Evolutionary conservation across 108 stramenopile species (phyloP).

Genomic region (Nannochloropsis granulata): DNA sequence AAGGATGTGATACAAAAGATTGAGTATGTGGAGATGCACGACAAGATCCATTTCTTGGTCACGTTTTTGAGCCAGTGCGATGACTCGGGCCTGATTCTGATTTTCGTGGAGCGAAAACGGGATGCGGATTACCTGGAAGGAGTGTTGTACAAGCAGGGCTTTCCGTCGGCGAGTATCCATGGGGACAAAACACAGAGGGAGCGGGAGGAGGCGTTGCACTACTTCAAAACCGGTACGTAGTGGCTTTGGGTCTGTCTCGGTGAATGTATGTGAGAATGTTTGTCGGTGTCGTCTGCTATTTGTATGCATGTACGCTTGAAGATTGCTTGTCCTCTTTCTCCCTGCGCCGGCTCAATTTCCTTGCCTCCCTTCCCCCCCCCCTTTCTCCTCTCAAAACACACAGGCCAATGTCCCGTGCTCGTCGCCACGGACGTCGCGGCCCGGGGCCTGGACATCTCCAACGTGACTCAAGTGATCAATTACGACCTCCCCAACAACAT

Average conservation of each 20-base stretch:
- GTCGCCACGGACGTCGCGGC: constrained; percentile 56
- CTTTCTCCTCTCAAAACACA: background rate
- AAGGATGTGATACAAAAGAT: constrained; percentile 78
- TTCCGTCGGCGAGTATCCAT: constrained; percentile 87
- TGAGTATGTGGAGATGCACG: constrained; percentile 75
- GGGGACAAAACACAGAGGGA: constrained; percentile 85
- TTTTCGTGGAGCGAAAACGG: constrained; percentile 96
- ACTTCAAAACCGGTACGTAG: constrained; percentile 39
- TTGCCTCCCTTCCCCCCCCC: too few relatives aligned
- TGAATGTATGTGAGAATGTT: too few relatives aligned
- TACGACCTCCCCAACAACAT: constrained; percentile 48
- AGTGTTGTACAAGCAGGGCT: constrained; percentile 58
- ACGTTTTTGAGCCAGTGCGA: constrained; percentile 34
- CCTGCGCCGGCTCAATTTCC: too few relatives aligned
- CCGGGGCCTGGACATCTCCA: constrained; percentile 49
- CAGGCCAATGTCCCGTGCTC: constrained; percentile 36
- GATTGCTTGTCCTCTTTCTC: too few relatives aligned
- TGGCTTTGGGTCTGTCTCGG: background rate
- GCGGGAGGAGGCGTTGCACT: constrained; percentile 45
- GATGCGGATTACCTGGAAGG: constrained; percentile 83
- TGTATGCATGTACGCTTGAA: too few relatives aligned
- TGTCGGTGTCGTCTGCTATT: too few relatives aligned
- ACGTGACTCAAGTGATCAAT: constrained; percentile 51
- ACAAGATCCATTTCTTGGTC: constrained; percentile 71
- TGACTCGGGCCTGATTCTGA: constrained; percentile 65